These are phyloP conservation scores for Apiospora kogelbergensis DNA, from an alignment of 2,329 filamentous ascomycete species.

Conservation along the genomic window DNA sequence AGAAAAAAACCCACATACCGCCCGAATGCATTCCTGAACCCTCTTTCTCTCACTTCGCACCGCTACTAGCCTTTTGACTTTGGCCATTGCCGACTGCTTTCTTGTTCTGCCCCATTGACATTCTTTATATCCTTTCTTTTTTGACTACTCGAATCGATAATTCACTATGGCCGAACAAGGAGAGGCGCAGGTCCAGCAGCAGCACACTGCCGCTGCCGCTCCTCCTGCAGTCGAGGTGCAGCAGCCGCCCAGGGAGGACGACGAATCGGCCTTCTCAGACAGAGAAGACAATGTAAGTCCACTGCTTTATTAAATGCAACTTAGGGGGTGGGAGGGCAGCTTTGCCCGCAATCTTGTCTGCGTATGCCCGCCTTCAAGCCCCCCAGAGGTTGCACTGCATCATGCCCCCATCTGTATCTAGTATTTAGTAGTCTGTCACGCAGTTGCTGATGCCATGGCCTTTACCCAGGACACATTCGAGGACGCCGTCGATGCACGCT, in stretches of 20 bases:
- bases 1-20: not conserved
- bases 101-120: not conserved
- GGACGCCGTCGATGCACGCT: slow-evolving; percentile 71
- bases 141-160: not conserved
- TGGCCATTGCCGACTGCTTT: slow-evolving; percentile 2
- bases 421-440: not conserved
- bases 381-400: slow-evolving; percentile 7
- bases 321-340: not conserved
- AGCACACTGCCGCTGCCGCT: not conserved
- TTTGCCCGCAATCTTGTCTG: not conserved
- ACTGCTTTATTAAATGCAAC: not conserved
- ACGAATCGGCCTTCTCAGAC: not conserved
- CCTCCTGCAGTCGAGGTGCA: slow-evolving; percentile 2
- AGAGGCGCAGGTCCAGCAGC: slow-evolving; percentile 1
- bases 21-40: slow-evolving; percentile 9
- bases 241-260: not conserved
- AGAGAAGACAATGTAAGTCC: slow-evolving; percentile 8
- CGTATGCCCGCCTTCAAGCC: not conserved
- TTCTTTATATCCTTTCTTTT: not conserved
- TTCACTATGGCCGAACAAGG: slow-evolving; percentile 11
- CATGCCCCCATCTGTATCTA: not conserved
- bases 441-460: not conserved
- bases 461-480: slow-evolving; percentile 72
- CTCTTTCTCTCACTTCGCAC: not conserved
- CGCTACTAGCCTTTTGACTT: not conserved